Base-by-base conservation (phyloP, 306 rosid species). In the Corylus heterophylla region DNA sequence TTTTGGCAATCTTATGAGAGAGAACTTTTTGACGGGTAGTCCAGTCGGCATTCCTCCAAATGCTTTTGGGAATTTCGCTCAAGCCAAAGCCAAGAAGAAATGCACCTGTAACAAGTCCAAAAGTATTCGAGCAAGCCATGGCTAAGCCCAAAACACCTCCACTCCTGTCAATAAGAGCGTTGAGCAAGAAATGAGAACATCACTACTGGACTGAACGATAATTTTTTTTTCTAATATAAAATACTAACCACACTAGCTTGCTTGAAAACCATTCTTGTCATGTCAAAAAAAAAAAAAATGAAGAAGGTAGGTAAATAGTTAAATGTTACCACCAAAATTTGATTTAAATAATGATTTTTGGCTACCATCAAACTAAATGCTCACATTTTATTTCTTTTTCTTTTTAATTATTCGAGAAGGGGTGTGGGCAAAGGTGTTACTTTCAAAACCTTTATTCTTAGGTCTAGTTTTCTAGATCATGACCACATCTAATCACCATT, bases 81-180 rank as follows among this genome's bases (percentile, higher is more conserved):
- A 92, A 87, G 59, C 99, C 98, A 69, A 95, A 95, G 76, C 99
- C 99, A 77, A 95, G 98, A 83, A 95, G 99, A 86, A 95, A 95
- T 64, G 98, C 99, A 70, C 99, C 99, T 22, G 99, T 95, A 58
- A 95, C 99, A 70, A 95, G 91, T 84, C 99, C 99, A 73, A 95
- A 95, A 78, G 99, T 95, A 82, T 95, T 95, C 3, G 99, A 95
- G 85, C 96, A 93, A 45, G 89, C 99, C 99, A 95, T 95, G 85
- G 99, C 98, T 4, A 93, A 90, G 70, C 96, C 99, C 79, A 89
- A 82, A 83, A 95, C 83, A 86, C 86, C 37, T 76, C 94, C 84
- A 25, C 11, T 76, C 99, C 99, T 95, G 92, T 74, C 83, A 44
- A 73, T 52, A 71, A 29, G 79, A 72, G 83, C 54, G 69, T 44